Base-by-base conservation (phyloP, 108 stramenopile species). In the Nitzschia palea region DNA sequence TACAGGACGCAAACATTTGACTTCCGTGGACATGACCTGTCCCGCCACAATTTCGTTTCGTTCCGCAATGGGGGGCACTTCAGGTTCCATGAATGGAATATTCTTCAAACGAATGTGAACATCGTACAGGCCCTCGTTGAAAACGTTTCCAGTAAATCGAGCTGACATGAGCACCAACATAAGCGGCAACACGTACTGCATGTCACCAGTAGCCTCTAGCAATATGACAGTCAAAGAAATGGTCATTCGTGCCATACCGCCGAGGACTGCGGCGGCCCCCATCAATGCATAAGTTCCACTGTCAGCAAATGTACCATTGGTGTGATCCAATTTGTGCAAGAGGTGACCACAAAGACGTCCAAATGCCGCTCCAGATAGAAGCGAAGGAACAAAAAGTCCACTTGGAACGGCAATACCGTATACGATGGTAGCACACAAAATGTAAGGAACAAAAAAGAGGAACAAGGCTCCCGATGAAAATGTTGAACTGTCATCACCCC, bases 221-320 rank as follows among this genome's bases (percentile, higher is more conserved):
- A 99, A 76, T 28, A 99, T 97, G 28, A 97, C 98, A 8, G 95
- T 97, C 43, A 99, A 82, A 1, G 92, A 94, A 52, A 99, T 99
- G 9, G 98, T 99, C 98, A 99, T 98, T 55, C 98, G 82, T n/a
- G 97, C 95, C 93, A 97, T 97, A 32, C 98, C 98, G 29, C 97
- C 96, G 48, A 98, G 78, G 15, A 95, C 89, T 34, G 95, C 95
- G 0, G 98, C 98, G 26, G 91, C 91, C 8, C 97, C 97, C 78
- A 99, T 95, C 52, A 99, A 80, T 10, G 97, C 95, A 71, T 97
- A 99, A 3, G 97, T 97, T 47, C 97, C 98, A 36, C 86, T 83
- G 79, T 98, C 98, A 20, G 96, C 97, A 83, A 98, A 98, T 30
- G 97, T 97, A 50, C 97, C 97, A 40, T 70, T 84, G 15, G 93